Percentiles rank a stretch among this genome's conserved stretches.
These are phyloP conservation scores for Xerocomus spinulosus DNA, from an alignment of 768 basidiomycete species.

Conservation along the genomic window DNA sequence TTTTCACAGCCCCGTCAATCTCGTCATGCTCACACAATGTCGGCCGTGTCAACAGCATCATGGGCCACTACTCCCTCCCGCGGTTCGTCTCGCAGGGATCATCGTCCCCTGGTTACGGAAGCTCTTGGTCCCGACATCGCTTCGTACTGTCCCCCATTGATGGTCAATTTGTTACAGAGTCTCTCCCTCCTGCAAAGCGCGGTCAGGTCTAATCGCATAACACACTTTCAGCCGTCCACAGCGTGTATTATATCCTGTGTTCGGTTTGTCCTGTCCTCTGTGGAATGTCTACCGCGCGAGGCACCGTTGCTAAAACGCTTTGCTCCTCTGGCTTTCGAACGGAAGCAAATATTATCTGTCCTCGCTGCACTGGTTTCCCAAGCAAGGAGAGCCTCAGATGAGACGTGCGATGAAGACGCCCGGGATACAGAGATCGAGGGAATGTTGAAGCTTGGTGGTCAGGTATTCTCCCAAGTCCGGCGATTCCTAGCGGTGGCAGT, in stretches of 20 bases:
- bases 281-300: conserved; percentile 82
- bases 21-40: conserved; percentile 49
- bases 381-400: conserved; percentile 59
- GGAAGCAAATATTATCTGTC: conserved; percentile 76
- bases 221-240: conserved; percentile 91
- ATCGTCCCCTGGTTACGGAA: conserved; percentile 43
- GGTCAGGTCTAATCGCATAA: conserved; percentile 66
- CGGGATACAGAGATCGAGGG: conserved; percentile 57
- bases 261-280: conserved; percentile 75
- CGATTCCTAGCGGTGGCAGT: conserved; percentile 73
- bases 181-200: conserved; percentile 83
- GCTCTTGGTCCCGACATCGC: conserved; percentile 48
- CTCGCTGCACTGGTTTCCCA: conserved; percentile 81
- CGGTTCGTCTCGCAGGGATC: conserved; percentile 35
- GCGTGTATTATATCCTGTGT: conserved; percentile 95
- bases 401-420: conserved; percentile 40
- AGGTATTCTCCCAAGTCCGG: conserved; percentile 76
- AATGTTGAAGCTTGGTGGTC: conserved; percentile 78
- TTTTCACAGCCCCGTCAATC: conserved; percentile 29
- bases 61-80: conserved; percentile 47
- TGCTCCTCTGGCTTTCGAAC: conserved; percentile 65
- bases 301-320: conserved; percentile 65
- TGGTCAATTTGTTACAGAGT: conserved; percentile 81
- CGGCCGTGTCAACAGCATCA: conserved; percentile 48
- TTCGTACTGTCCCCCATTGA: conserved; percentile 70